Base-by-base conservation (phyloP, 2,329 filamentous ascomycete species). In the Paramyrothecium roridum region DNA sequence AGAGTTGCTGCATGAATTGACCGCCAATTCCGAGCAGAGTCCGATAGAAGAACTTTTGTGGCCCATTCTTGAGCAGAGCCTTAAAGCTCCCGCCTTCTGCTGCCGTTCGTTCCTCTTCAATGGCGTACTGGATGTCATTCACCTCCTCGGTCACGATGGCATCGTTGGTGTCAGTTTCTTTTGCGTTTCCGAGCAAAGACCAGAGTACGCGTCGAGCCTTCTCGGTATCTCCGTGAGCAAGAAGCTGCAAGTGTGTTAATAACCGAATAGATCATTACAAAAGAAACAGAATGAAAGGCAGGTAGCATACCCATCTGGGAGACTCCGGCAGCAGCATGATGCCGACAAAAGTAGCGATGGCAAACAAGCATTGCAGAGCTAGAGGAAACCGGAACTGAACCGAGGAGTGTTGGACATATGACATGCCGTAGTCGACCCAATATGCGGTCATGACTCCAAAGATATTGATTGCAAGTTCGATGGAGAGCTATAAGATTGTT, bases 331-430 rank as follows among this genome's bases (percentile, higher is more conserved):
- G 61, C 47, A 73, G 63, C 1, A 70, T 3, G 4, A 74, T 63
- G 19, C 63, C 62, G n/a, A 57, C n/a, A 16, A 70, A 63, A 20
- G 71, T 68, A 17, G 73, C 37, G n/a, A 76, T 20, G 23, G 70
- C 70, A 48, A 78, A 77, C 1, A 74, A 54, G 43, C 76, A 72
- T 58, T 79, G 77, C 7, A 80, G 66, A 1, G 73, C 76, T 3
- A 80, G 60, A 0, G 76, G 76, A 47, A 79, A 79, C 2, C 76
- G 74, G 54, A 78, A 79, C 40, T 74, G 70, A 1, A 68, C 62
- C 17, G 72, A 67, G 45, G 65, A 73, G 23, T n/a, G 6, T 45
- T 61, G 54, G 33, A 73, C 64, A 43, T 62, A 72, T 3, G 67
- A 72, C 64, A 71, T 71, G 55, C 67, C 73, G 51, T 75, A 76